Percentiles rank a stretch among this genome's conserved stretches.
Conservation (phyloP, 768 basidiomycete genomes). For the Tylopilus subfusipes region DNA sequence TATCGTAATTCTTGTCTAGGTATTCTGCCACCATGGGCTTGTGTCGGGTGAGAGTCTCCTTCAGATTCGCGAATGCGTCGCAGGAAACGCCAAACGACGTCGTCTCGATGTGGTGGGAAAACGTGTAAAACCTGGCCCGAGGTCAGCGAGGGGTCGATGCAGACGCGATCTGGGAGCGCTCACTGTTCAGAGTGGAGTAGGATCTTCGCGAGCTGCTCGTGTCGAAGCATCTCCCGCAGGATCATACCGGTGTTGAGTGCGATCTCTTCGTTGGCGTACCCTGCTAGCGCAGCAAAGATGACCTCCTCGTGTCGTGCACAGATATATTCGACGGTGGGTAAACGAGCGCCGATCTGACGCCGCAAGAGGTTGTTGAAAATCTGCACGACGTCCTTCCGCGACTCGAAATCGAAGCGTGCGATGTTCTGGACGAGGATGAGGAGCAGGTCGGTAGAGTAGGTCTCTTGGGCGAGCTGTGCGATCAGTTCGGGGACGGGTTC, state of each 20-base stretch:
- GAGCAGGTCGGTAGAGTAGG: constrained; percentile 87
- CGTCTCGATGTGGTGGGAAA: constrained; percentile 94
- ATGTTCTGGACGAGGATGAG: constrained; percentile 78
- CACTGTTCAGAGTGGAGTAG: constrained; percentile 92
- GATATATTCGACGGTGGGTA: constrained; percentile 96
- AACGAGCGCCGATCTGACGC: constrained; percentile 89
- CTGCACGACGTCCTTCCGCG: constrained; percentile 80
- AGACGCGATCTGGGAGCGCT: constrained; percentile 32
- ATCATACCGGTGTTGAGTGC: constrained; percentile 99
- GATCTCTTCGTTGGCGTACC: constrained; percentile 94
- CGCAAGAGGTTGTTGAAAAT: constrained; percentile 86
- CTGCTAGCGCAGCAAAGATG: constrained; percentile 80
- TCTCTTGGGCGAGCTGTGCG: constrained; percentile 94
- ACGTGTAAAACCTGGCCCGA: constrained; percentile 83
- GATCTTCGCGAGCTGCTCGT: constrained; percentile 88
- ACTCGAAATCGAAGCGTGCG: constrained; percentile 90
- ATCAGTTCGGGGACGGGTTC: constrained; percentile 87
- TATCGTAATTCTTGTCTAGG: constrained; percentile 95
- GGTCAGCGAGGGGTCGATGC: not conserved
- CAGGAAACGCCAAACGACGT: constrained; percentile 98
- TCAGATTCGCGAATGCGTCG: constrained; percentile 95
- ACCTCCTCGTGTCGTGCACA: constrained; percentile 69
- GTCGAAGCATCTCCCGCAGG: constrained; percentile 91
- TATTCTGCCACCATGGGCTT: constrained; percentile 98
- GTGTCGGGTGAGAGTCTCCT: constrained; percentile 95